Conservation (phyloP, 2,329 filamentous ascomycete genomes). For the Phaeosphaeriaceae sp. region DNA sequence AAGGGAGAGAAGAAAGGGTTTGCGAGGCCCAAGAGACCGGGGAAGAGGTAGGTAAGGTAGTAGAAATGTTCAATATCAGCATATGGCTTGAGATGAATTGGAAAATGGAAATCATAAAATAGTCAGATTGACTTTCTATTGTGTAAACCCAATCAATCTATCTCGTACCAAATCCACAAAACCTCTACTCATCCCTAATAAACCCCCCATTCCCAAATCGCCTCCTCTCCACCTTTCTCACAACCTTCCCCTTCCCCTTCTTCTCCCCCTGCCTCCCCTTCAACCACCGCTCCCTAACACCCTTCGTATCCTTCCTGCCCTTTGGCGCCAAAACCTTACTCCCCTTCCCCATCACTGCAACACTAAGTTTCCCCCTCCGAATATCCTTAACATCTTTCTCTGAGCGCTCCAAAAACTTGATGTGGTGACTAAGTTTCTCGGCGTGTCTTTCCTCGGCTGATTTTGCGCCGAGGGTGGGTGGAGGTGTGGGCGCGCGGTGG, state of each 20-base stretch:
- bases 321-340: constrained; percentile 54
- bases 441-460: constrained; percentile 43
- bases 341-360: constrained; percentile 56
- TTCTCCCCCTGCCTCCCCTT: constrained; percentile 48
- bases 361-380: constrained; percentile 55
- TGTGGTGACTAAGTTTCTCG: constrained; percentile 56
- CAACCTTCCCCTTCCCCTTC: constrained; percentile 17
- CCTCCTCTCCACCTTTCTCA: constrained; percentile 39
- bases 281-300: constrained; percentile 51
- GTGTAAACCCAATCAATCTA: too few relatives aligned
- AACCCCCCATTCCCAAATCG: constrained; percentile 38
- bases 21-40: constrained; percentile 79
- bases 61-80: background rate
- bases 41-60: constrained; percentile 60
- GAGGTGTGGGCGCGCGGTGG: constrained; percentile 53
- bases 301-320: constrained; percentile 43
- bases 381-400: constrained; percentile 59
- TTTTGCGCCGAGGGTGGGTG: constrained; percentile 31
- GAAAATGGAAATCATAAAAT: background rate
- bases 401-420: constrained; percentile 56
- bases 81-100: background rate
- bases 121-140: too few relatives aligned
- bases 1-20: constrained; percentile 73
- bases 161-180: background rate
- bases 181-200: constrained; percentile 32